Base-by-base conservation (phyloP, 768 basidiomycete genomes). In the Panellus pusillus region DNA sequence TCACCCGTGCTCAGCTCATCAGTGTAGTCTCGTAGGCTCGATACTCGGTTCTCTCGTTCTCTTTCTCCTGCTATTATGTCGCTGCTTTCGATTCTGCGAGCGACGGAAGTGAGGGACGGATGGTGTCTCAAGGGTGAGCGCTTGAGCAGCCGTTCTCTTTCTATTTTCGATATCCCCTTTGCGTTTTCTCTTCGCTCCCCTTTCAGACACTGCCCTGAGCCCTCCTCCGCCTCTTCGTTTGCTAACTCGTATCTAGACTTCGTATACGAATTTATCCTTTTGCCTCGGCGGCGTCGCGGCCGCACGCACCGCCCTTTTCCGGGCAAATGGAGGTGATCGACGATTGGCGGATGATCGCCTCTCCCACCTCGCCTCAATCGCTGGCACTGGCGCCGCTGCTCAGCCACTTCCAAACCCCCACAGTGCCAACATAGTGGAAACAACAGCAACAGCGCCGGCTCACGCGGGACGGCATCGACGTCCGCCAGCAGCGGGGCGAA, bases 41-140 rank as follows among this genome's bases (percentile, higher is more conserved):
- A 78, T 89, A 47, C 76, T 85, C 24, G 85, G 78, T 9, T 72
- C 82, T 49, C 70, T 88, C 49, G 68, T 83, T 48, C 68, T 88
- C 43, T 75, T 87, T 63, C 72, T 83, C 15, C 66, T 75, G 50
- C 47, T 75, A 29, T 75, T 74, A 52, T 77, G 81, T 61, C 73
- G 78, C 67, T 71, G 73, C 64, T 17, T 41, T 5, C 53, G 47
- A 2, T 39, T 28, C 6, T 9, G 52, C 9, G 24, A 18, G 29
- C 17, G 50, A 12, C 11, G 46, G 2, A 39, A n/a, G 6, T 9
- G 15, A 2, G 6, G 46, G n/a, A n/a, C n/a, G n/a, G n/a, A n/a
- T 6, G 45, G n/a, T 9, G 32, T 2, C 32, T 35, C 47, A 24
- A 39, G n/a, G 47, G 47, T 55, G 44, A 24, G n/a, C n/a, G n/a